A percentile compares a stretch with the other conserved stretches of the same genome.
phyloP scores from a whole-genome alignment of 257 asterid species.

The Capsicum baccatum region DNA sequence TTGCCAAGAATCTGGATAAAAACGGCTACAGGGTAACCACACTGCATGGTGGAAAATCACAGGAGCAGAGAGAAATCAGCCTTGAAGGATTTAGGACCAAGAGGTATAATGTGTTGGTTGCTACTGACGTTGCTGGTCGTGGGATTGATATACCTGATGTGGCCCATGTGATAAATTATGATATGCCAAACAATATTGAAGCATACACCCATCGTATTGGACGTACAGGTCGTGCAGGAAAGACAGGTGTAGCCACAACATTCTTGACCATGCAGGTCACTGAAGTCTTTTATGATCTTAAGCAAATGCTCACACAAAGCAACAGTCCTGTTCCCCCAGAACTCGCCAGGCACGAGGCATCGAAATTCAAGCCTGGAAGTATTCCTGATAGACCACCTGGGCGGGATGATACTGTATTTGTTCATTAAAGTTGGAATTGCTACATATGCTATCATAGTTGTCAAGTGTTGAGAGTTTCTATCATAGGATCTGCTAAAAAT shows the following conservation, averaged over 20 bases:
- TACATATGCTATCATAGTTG: neutral
- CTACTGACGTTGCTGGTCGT: constrained; percentile 73
- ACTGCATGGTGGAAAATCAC: constrained; percentile 74
- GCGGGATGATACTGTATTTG: constrained; percentile 19
- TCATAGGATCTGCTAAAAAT: neutral
- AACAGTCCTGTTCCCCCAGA: constrained; percentile 38
- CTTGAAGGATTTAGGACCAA: constrained; percentile 67
- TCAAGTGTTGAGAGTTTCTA: constrained; percentile 17
- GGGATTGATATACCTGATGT: constrained; percentile 72
- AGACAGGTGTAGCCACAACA: constrained; percentile 66
- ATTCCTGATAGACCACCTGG: constrained; percentile 26
- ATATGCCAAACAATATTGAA: constrained; percentile 50
- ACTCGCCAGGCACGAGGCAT: constrained; percentile 26
- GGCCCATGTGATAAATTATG: constrained; percentile 64
- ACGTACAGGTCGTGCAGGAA: constrained; percentile 37
- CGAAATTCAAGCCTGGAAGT: constrained; percentile 29
- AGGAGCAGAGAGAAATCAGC: constrained; percentile 63
- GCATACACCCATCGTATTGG: constrained; percentile 33
- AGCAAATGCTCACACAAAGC: constrained; percentile 67
- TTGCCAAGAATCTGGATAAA: constrained; percentile 51
- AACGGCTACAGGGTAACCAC: constrained; percentile 62
- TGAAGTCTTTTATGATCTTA: constrained; percentile 38
- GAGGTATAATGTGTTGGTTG: constrained; percentile 63
- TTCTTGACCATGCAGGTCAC: constrained; percentile 67
- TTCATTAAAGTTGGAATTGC: constrained; percentile 22